A percentile compares a stretch with the other conserved stretches of the same genome.
phyloP scores from a whole-genome alignment of 2,329 filamentous ascomycete species.

The Sporothrix variecibatus region DNA sequence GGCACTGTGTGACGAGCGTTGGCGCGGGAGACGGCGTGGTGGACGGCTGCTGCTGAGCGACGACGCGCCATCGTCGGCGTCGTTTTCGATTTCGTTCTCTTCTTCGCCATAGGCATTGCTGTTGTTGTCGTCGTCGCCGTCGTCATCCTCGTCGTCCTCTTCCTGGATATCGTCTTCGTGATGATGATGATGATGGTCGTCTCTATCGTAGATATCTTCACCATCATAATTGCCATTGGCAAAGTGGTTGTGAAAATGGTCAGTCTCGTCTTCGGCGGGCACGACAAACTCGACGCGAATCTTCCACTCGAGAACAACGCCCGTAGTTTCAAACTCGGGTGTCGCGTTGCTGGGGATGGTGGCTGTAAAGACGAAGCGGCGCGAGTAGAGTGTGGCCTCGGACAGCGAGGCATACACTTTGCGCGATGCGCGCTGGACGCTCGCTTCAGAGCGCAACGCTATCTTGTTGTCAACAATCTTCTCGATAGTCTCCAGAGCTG shows the following conservation, averaged over 20 bases:
- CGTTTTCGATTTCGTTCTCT: not conserved
- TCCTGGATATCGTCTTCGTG: not conserved
- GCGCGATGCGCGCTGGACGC: slow-evolving; percentile 82
- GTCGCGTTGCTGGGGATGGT: slow-evolving; percentile 82
- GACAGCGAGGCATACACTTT: slow-evolving; percentile 76
- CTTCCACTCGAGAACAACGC: slow-evolving; percentile 85
- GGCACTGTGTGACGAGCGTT: not conserved
- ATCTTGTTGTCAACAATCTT: slow-evolving; percentile 78
- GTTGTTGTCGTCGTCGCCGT: not conserved
- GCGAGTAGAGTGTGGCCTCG: slow-evolving; percentile 80
- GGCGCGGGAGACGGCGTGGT: not conserved
- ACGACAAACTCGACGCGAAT: slow-evolving; percentile 92
- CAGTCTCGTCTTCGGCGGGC: slow-evolving; percentile 45
- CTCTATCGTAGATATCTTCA: slow-evolving; percentile 20
- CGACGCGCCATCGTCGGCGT: not conserved
- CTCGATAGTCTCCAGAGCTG: slow-evolving; percentile 84
- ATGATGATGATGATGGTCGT: slow-evolving; percentile 18
- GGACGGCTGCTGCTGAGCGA: not conserved
- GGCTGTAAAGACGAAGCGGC: slow-evolving; percentile 76
- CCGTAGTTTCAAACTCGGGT: slow-evolving; percentile 89
- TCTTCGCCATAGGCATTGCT: not conserved
- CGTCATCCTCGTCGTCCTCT: slow-evolving; percentile 38
- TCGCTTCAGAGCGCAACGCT: slow-evolving; percentile 81
- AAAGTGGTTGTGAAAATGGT: slow-evolving; percentile 17
- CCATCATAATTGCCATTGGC: slow-evolving; percentile 41